These are phyloP conservation scores for Balansia obtecta DNA, from an alignment of 2,329 filamentous ascomycete genomes.

Conservation along the genomic window DNA sequence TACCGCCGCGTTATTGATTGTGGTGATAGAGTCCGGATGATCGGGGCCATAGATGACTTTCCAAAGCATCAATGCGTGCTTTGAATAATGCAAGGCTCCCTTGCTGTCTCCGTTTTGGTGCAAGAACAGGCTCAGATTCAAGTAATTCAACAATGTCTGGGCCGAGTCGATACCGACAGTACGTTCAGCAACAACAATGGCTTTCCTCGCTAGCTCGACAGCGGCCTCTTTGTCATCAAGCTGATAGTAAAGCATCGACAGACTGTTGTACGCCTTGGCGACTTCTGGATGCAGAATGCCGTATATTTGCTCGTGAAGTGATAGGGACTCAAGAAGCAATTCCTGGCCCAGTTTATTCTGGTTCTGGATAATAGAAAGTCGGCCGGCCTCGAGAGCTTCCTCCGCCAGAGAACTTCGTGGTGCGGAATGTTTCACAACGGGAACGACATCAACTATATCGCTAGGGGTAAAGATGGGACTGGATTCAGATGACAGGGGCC, in stretches of 20 bases:
- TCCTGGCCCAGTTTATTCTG: slow-evolving; percentile 95
- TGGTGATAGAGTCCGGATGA: slow-evolving; percentile 96
- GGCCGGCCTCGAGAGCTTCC: slow-evolving; percentile 88
- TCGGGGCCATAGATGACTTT: slow-evolving; percentile 90
- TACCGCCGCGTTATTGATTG: slow-evolving; percentile 95
- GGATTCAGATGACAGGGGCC: slow-evolving; percentile 27
- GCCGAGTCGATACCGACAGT: slow-evolving; percentile 88
- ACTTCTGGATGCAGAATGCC: slow-evolving; percentile 95
- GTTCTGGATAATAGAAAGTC: slow-evolving; percentile 89
- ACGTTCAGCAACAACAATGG: slow-evolving; percentile 88
- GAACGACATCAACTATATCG: slow-evolving; percentile 86
- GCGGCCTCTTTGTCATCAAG: slow-evolving; percentile 96
- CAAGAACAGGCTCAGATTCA: slow-evolving; percentile 89
- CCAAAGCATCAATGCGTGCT: slow-evolving; percentile 89
- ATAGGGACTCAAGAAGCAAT: slow-evolving; percentile 86
- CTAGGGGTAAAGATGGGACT: slow-evolving; percentile 56
- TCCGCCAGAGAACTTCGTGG: slow-evolving; percentile 86
- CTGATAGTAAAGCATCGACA: slow-evolving; percentile 94
- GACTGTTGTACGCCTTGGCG: slow-evolving; percentile 82
- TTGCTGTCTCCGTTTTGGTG: slow-evolving; percentile 87
- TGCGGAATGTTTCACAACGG: slow-evolving; percentile 85
- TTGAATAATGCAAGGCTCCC: slow-evolving; percentile 75
- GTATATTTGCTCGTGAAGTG: slow-evolving; percentile 96
- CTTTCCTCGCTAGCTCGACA: slow-evolving; percentile 89
- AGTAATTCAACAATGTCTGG: slow-evolving; percentile 88